Conservation (phyloP, 176 grass and related monocot species). For the Carex pumila region DNA sequence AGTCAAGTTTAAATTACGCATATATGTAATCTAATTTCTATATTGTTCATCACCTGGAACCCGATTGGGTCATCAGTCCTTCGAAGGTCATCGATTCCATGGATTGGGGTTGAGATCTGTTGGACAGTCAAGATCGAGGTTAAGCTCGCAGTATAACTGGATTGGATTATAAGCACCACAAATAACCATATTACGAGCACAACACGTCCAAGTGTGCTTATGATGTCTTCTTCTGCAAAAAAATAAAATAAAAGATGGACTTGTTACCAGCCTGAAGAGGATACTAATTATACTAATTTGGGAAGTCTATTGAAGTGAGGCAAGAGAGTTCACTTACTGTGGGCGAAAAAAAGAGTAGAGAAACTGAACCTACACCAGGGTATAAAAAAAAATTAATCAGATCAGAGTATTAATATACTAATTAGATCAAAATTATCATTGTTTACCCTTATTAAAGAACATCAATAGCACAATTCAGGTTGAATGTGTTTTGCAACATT, state of each 20-base stretch:
- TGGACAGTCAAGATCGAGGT: constrained; percentile 84
- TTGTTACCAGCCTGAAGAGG: neutral
- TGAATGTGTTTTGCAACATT: neutral
- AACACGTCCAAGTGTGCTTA: constrained; percentile 59
- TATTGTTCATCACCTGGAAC: constrained; percentile 26
- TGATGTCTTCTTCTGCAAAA: constrained; percentile 53
- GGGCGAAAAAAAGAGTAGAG: constrained; percentile 84
- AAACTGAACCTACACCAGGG: constrained; percentile 65
- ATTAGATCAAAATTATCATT: neutral
- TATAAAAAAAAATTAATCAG: constrained; percentile 7
- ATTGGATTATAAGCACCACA: constrained; percentile 82
- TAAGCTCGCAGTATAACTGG: constrained; percentile 76
- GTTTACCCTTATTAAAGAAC: neutral
- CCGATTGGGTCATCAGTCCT: constrained; percentile 58
- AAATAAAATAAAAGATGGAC: neutral
- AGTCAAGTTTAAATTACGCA: neutral
- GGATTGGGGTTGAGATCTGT: constrained; percentile 55
- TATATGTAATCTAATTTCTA: neutral
- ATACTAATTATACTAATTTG: neutral
- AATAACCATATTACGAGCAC: constrained; percentile 87
- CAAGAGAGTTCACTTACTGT: constrained; percentile 53
- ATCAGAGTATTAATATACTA: neutral
- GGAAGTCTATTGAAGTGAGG: constrained; percentile 1
- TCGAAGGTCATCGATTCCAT: constrained; percentile 60
- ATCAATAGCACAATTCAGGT: neutral